A percentile compares a stretch with the other conserved stretches of the same genome.
Conservation (phyloP, 2,329 filamentous ascomycete species). For the Tolypocladium capitatum region DNA sequence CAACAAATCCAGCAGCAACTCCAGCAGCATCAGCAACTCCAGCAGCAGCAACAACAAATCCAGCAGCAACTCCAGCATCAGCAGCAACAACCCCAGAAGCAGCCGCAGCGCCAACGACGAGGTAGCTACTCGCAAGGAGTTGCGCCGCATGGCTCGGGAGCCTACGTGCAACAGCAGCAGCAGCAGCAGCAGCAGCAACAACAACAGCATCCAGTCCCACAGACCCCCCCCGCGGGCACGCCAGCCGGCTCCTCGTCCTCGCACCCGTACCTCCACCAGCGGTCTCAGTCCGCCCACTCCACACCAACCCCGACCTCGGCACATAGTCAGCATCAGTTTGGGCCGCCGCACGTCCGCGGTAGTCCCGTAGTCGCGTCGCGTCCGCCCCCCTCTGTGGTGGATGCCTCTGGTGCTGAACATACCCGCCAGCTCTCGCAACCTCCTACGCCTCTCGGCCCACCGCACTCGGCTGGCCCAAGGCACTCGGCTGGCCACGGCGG, state of each 20-base stretch:
- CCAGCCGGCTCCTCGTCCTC: conserved; percentile 18
- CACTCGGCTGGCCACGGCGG: conserved; percentile 25
- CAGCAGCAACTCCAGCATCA: background rate
- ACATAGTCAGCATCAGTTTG: conserved; percentile 43
- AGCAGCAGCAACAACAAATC: conserved; percentile 3
- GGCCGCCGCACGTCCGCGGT: conserved; percentile 34
- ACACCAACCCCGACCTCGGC: conserved; percentile 48
- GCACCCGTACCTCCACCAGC: conserved; percentile 28
- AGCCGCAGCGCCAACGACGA: conserved; percentile 20
- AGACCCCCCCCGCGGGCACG: conserved; percentile 35
- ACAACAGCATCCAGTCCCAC: conserved; percentile 22
- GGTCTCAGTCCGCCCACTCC: conserved; percentile 46
- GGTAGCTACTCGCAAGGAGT: conserved; percentile 32
- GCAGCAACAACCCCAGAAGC: background rate
- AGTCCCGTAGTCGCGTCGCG: conserved; percentile 38
- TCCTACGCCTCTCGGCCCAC: conserved; percentile 38
- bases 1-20: no score
- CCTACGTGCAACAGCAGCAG: conserved; percentile 27
- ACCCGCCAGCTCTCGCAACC: conserved; percentile 40
- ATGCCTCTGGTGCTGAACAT: conserved; percentile 23
- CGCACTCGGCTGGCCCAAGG: conserved; percentile 27
- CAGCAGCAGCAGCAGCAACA: conserved; percentile 23
- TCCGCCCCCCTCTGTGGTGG: conserved; percentile 27
- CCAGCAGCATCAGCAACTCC: conserved; percentile 24
- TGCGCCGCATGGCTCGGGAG: conserved; percentile 19